phyloP scores from a whole-genome alignment of 140 eudicot genomes.

The Stevia rebaudiana region DNA sequence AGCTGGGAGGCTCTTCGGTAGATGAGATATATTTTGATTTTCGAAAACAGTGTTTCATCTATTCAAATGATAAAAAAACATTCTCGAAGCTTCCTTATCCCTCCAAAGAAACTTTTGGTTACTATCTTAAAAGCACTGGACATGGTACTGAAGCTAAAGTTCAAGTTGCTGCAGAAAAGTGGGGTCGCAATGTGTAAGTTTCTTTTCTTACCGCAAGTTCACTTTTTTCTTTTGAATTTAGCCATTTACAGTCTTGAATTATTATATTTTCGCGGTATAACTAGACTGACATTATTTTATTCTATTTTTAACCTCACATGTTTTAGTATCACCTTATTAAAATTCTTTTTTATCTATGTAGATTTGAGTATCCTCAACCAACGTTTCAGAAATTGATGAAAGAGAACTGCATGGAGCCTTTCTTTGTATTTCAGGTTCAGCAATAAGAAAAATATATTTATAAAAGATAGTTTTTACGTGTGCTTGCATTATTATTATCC shows the following conservation, averaged over 20 bases:
- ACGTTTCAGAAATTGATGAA: conserved; percentile 90
- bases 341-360: conserved; percentile 23
- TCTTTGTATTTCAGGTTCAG: conserved; percentile 90
- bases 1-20: conserved; percentile 59
- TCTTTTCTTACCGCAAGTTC: neutral
- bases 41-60: conserved; percentile 84
- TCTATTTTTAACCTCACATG: neutral
- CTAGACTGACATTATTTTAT: neutral
- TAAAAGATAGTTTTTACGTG: neutral
- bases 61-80: conserved; percentile 66
- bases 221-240: neutral
- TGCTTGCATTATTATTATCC: too few species aligned
- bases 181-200: conserved; percentile 97
- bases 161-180: conserved; percentile 76
- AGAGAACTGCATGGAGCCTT: conserved; percentile 98
- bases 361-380: conserved; percentile 99
- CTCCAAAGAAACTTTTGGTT: conserved; percentile 82
- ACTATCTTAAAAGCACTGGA: conserved; percentile 79
- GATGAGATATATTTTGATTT: conserved; percentile 91
- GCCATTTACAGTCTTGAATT: conserved; percentile 11
- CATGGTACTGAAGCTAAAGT: conserved; percentile 91
- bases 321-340: conserved; percentile 5
- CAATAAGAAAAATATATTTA: neutral
- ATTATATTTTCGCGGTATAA: neutral
- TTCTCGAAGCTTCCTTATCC: conserved; percentile 91